These are phyloP conservation scores for Candida tropicalis DNA, from an alignment of 1,139 yeast genomes.

Conservation along the genomic window DNA sequence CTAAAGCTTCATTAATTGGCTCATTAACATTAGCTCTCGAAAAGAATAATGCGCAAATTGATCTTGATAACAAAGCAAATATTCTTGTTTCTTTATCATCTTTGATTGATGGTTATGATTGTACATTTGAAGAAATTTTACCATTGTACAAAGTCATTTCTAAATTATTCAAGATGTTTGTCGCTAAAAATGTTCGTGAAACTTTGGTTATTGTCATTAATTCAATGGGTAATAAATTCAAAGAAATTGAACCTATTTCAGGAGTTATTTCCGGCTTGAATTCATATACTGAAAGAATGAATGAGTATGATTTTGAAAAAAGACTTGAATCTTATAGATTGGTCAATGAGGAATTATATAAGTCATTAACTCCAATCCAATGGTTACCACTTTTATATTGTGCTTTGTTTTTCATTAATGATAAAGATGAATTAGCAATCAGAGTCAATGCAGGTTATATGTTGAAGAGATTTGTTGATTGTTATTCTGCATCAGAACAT, in stretches of 20 bases:
- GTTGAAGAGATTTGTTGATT: conserved; percentile 67
- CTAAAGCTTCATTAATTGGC: conserved; percentile 55
- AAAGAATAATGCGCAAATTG: conserved; percentile 59
- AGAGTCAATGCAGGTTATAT: conserved; percentile 77
- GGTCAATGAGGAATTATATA: conserved; percentile 60
- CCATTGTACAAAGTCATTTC: conserved; percentile 60
- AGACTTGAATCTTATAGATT: conserved; percentile 68
- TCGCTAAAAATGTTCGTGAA: conserved; percentile 62
- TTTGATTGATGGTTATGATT: conserved; percentile 55
- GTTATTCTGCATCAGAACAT: conserved; percentile 38
- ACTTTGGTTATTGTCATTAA: conserved; percentile 61
- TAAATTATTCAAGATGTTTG: conserved; percentile 57
- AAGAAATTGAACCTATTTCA: conserved; percentile 48
- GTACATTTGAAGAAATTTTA: conserved; percentile 54
- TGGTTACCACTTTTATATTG: conserved; percentile 83
- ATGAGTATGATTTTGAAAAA: conserved; percentile 78
- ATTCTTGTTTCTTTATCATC: conserved; percentile 60
- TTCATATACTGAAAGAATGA: conserved; percentile 67
- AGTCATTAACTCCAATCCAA: conserved; percentile 49
- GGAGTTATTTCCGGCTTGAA: conserved; percentile 64
- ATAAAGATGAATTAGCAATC: conserved; percentile 77
- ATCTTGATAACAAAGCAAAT: conserved; percentile 56
- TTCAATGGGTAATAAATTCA: conserved; percentile 58
- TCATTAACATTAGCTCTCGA: conserved; percentile 66
- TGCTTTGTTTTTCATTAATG: conserved; percentile 71